Evolutionary conservation across 768 basidiomycete species (phyloP), one percentile per base, ranked within the genome.

Genomic region (Psilocybe cyanescens): DNA sequence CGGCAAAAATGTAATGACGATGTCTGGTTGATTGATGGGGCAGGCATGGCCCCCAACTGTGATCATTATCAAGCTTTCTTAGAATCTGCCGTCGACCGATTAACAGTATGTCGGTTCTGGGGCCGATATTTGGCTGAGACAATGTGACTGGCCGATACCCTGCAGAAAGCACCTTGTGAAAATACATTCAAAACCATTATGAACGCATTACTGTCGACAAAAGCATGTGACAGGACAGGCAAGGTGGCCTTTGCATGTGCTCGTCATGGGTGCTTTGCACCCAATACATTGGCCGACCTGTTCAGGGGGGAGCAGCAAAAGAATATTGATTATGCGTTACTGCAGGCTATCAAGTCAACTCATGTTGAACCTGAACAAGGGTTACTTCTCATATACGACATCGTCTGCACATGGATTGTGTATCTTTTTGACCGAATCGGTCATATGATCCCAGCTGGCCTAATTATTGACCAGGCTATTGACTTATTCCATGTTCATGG

Each of bases 221-320:
- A 61, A 29, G 67, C 62, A 0, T 64, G 60, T 49, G 60, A 61
- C 16, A 12, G 57, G 3, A 69, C 63, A 0, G 70, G 70, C 0
- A 55, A 65, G 4, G 63, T 65, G 17, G 68, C 57, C 1, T 45
- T 62, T 14, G 64, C 64, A 0, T 69, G 68, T 50, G 66, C 64
- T 11, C 49, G 63, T 5, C 66, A 71, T 55, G 70, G 70, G 0
- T 67, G 64, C 31, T 70, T 50, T 55, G 65, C 59, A 0, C 69
- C 64, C 0, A 64, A 65, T 28, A 50, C 50, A 6, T 16, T 70
- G 11, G 66, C 57, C 0, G 66, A 71, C 37, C 24, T 71, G 4
- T 65, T 60, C 51, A 57, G 57, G 30, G 69, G 70, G 0, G 66
- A 71, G 56, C 68, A 71, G 33, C 70, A 71, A 19, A 68, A 67